Percentiles rank a stretch among this genome's conserved stretches.
Evolutionary conservation across 2,329 filamentous ascomycete genomes (phyloP).

Genomic region (Blastomyces gilchristii): DNA sequence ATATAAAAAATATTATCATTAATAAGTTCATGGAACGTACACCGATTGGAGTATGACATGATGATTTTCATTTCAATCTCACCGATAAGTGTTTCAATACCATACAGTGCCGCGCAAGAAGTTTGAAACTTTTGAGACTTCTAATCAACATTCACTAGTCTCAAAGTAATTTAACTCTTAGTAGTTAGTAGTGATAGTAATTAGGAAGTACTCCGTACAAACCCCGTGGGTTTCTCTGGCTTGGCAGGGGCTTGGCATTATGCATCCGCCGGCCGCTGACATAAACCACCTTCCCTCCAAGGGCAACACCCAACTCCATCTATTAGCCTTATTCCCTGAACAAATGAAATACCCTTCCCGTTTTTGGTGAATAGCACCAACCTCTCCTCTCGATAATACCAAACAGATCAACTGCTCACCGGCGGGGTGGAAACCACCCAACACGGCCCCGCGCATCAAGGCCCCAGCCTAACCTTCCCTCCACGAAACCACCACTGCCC

Average conservation of each 20-base stretch:
- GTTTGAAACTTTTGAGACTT: too few species aligned
- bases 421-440: neutral
- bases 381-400: neutral
- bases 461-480: neutral
- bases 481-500: neutral
- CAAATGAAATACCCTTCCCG: too few species aligned
- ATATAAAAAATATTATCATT: neutral
- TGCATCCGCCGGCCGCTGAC: neutral
- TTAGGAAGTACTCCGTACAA: too few species aligned
- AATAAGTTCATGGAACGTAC: neutral
- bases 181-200: too few species aligned
- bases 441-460: neutral
- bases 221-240: too few species aligned
- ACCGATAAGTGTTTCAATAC: too few species aligned
- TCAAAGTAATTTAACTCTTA: too few species aligned
- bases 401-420: slow-evolving; percentile 1
- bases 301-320: neutral
- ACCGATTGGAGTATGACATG: neutral
- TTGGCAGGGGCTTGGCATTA: neutral
- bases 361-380: neutral
- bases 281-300: neutral
- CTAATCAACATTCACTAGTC: too few species aligned
- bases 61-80: neutral
- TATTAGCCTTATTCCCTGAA: neutral
- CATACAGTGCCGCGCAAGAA: too few species aligned